Percentiles rank a stretch among this genome's conserved stretches.
Conservation (phyloP, 2,329 filamentous ascomycete genomes). For the Xylariaceae sp. region DNA sequence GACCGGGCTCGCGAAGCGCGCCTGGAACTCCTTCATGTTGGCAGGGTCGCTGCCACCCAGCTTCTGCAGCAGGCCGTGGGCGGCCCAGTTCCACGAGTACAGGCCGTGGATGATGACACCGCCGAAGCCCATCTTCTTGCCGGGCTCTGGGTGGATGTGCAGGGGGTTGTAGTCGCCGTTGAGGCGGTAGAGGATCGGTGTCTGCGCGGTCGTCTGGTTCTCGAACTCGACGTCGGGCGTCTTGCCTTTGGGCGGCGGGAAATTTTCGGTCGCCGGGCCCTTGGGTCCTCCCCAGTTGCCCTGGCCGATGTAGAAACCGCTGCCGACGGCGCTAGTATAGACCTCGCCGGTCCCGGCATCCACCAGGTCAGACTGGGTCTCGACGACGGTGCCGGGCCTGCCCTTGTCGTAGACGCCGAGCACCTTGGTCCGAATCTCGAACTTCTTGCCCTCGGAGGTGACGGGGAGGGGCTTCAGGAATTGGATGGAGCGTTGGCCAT, state of each 20-base stretch:
- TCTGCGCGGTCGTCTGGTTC: conserved; percentile 67
- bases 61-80: conserved; percentile 66
- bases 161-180: conserved; percentile 95
- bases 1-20: conserved; percentile 80
- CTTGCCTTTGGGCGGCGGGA: conserved; percentile 68
- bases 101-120: conserved; percentile 86
- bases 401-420: conserved; percentile 89
- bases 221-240: conserved; percentile 66
- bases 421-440: conserved; percentile 73
- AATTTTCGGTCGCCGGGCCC: conserved; percentile 75
- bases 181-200: conserved; percentile 73
- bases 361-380: conserved; percentile 73
- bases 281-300: conserved; percentile 84
- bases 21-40: conserved; percentile 85
- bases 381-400: conserved; percentile 74
- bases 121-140: conserved; percentile 85
- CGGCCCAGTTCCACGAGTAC: conserved; percentile 78
- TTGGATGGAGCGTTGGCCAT: conserved; percentile 76
- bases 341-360: conserved; percentile 65
- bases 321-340: conserved; percentile 65
- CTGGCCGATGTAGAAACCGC: conserved; percentile 76
- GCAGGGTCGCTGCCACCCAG: conserved; percentile 73
- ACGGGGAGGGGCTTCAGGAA: conserved; percentile 73
- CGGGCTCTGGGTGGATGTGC: conserved; percentile 80
- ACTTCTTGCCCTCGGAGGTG: conserved; percentile 64